Evolutionary conservation across 192 early-diverging fungal genomes (phyloP).

Genomic region (Spizellomyces sp.): DNA sequence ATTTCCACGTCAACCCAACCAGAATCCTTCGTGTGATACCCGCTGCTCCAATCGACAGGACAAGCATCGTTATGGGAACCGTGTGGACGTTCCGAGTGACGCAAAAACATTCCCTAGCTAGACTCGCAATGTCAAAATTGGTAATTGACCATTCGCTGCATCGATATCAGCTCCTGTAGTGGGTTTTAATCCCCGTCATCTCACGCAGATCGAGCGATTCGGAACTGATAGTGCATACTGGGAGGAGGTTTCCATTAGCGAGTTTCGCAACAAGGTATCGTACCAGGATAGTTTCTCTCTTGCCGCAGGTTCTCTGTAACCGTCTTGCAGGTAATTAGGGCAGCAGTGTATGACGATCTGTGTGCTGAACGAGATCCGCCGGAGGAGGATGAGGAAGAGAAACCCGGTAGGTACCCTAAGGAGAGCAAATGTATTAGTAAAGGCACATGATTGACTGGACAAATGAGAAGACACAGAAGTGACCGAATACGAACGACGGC

Average conservation of each 20-base stretch:
- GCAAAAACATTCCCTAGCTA: slow-evolving; percentile 57
- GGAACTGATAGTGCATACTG: slow-evolving; percentile 78
- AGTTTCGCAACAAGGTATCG: slow-evolving; percentile 17
- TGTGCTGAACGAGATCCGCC: slow-evolving; percentile 30
- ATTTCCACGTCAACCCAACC: too few species aligned
- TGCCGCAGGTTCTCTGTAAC: too few species aligned
- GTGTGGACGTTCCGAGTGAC: slow-evolving; percentile 84
- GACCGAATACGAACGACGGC: slow-evolving; percentile 60
- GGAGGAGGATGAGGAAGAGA: background rate
- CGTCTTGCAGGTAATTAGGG: background rate
- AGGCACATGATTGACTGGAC: too few species aligned
- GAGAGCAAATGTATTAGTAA: too few species aligned
- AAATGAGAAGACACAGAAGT: too few species aligned
- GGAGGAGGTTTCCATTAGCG: slow-evolving; percentile 68
- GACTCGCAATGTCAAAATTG: slow-evolving; percentile 67
- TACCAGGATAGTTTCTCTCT: too few species aligned
- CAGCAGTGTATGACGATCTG: slow-evolving; percentile 18
- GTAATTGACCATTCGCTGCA: too few species aligned
- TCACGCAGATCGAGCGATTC: slow-evolving; percentile 65
- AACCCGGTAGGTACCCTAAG: slow-evolving; percentile 5
- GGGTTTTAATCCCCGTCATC: too few species aligned
- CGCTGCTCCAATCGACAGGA: slow-evolving; percentile 72
- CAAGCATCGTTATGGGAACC: slow-evolving; percentile 89
- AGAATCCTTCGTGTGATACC: slow-evolving; percentile 60
- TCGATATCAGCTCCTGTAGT: too few species aligned